Conservation (phyloP, 345 rosid genomes). For the Syzygium aqueum region DNA sequence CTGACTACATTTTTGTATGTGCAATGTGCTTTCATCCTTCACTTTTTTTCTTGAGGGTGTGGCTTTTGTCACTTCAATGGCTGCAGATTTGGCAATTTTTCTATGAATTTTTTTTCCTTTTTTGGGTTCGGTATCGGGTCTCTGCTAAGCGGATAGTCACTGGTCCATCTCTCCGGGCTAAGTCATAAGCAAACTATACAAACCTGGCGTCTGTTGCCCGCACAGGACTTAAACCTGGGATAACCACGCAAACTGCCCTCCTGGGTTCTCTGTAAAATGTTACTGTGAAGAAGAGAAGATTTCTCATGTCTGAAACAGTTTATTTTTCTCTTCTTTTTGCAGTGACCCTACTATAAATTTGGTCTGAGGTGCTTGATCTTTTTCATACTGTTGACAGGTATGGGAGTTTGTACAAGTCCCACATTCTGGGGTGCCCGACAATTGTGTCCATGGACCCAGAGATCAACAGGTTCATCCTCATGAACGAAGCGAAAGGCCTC, state of each 20-base stretch:
- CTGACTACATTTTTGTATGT: background rate
- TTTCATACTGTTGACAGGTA: constrained; percentile 24
- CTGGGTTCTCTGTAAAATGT: background rate
- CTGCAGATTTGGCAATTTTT: background rate
- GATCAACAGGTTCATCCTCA: constrained; percentile 64
- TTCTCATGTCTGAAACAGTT: background rate
- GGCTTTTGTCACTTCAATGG: background rate
- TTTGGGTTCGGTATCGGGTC: background rate
- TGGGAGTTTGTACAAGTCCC: constrained; percentile 77
- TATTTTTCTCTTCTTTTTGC: background rate
- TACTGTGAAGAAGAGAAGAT: background rate
- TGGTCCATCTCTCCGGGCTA: background rate
- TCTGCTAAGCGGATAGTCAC: background rate
- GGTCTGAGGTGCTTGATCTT: background rate
- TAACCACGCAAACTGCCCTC: background rate
- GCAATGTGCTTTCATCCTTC: background rate
- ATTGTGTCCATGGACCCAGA: constrained; percentile 72
- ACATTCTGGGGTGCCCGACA: constrained; percentile 80
- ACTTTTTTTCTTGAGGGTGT: background rate
- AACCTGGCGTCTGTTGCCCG: background rate
- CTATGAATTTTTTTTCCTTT: background rate
- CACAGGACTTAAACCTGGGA: background rate
- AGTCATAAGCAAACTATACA: background rate
- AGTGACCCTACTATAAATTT: background rate
- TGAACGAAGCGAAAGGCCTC: constrained; percentile 77